Evolutionary conservation across 306 rosid genomes (phyloP).

Genomic region (Casuarina equisetifolia): DNA sequence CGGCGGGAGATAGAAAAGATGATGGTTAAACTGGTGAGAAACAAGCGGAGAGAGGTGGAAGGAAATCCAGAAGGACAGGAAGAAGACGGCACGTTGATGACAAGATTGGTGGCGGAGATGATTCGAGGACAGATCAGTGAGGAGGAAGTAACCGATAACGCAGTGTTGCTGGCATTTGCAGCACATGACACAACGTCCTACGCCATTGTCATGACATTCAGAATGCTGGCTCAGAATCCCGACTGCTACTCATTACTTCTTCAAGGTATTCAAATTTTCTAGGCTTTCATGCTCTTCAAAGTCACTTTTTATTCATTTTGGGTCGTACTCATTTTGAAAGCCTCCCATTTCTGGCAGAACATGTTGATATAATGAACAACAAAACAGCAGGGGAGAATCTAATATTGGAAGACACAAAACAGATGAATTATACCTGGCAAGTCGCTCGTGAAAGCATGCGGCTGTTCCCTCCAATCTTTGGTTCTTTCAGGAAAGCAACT

Average conservation of each 20-base stretch:
- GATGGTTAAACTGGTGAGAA: conserved; percentile 57
- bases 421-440: conserved; percentile 85
- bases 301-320: no score
- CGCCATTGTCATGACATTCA: conserved; percentile 81
- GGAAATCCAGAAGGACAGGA: conserved; percentile 23
- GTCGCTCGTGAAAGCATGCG: conserved; percentile 88
- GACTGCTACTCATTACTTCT: conserved; percentile 51
- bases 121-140: conserved; percentile 66
- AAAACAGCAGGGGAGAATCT: conserved; percentile 49
- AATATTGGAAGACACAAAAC: conserved; percentile 64
- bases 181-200: conserved; percentile 91
- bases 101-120: conserved; percentile 52
- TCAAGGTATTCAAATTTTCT: conserved; percentile 38
- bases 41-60: conserved; percentile 55
- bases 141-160: conserved; percentile 66
- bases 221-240: conserved; percentile 69
- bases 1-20: conserved; percentile 59
- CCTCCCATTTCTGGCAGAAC: conserved; percentile 48
- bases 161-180: conserved; percentile 77
- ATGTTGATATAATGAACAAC: conserved; percentile 43
- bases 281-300: no score
- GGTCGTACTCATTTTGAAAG: no score
- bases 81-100: conserved; percentile 44
- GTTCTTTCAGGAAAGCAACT: conserved; percentile 78
- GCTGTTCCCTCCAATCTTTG: conserved; percentile 73